A percentile compares a stretch with the other conserved stretches of the same genome.
Evolutionary conservation across 345 rosid genomes (phyloP).

Genomic region (Psidium friedrichsthalianum): DNA sequence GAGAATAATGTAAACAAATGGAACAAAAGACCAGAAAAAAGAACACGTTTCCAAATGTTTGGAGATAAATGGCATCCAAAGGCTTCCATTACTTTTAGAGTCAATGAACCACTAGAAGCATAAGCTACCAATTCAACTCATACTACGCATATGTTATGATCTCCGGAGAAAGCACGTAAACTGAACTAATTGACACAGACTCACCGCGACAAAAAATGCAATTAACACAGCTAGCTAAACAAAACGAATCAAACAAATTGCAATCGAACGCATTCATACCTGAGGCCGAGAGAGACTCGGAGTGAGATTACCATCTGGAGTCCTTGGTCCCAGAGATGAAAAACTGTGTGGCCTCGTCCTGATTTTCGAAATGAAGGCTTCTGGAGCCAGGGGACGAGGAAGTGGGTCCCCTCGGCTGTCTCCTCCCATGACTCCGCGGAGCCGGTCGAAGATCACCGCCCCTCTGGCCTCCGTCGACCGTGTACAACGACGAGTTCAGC

Average conservation of each 20-base stretch:
- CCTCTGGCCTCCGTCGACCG: slow-evolving; percentile 94
- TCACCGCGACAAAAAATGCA: not conserved
- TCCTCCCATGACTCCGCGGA: slow-evolving; percentile 84
- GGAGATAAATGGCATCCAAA: not conserved
- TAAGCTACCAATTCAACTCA: not conserved
- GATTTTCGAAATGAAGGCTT: slow-evolving; percentile 79
- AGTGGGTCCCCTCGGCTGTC: slow-evolving; percentile 89
- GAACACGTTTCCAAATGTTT: not conserved
- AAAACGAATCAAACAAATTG: not conserved
- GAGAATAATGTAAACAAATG: not conserved
- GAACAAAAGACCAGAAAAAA: not conserved
- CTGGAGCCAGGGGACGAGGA: slow-evolving; percentile 85
- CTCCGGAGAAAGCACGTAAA: not conserved
- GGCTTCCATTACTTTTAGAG: not conserved
- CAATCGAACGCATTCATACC: slow-evolving; percentile 15
- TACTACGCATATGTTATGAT: not conserved
- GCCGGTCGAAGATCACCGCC: slow-evolving; percentile 88
- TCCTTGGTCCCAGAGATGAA: slow-evolving; percentile 92
- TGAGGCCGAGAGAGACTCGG: slow-evolving; percentile 94
- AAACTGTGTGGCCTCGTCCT: slow-evolving; percentile 90
- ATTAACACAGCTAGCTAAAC: not conserved
- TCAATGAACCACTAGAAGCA: not conserved
- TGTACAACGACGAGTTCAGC: slow-evolving; percentile 67
- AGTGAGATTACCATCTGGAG: slow-evolving; percentile 98
- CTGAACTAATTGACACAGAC: not conserved